Evolutionary conservation across 2,329 filamentous ascomycete species (phyloP), one percentile per base, ranked within the genome.

Genomic region (Claviceps sp.): DNA sequence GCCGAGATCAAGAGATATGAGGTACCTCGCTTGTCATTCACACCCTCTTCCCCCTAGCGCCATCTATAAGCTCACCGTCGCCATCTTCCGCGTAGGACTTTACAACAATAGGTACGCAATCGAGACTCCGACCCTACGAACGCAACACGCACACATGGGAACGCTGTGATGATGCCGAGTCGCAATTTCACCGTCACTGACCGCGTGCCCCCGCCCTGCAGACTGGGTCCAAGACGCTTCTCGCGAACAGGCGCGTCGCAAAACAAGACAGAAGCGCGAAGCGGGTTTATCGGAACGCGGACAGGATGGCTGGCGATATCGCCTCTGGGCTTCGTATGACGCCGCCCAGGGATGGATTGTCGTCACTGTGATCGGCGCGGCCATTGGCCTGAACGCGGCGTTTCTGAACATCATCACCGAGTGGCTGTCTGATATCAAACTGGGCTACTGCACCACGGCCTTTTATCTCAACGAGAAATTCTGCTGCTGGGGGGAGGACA

Each of bases 151-250:
- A 41, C 16, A 16, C 7, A 17, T 17, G 16, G 10, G 7, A 16
- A 17, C n/a, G 16, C 5, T n/a, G 39, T 16, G 14, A 8, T 41
- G 16, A n/a, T 41, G 14, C 1, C 14, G 14, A 41, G 5, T 17
- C 14, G 7, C 39, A n/a, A 41, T 8, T 41, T 3, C 39, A 30
- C 26, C 14, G 24, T 11, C 10, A 11, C 39, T 49, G 13, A 43
- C 24, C 6, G 14, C 5, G 11, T 14, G 30, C 1, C 10, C 26
- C 30, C 4, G 30, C 10, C 24, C 22, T 14, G 30, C 14, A 80
- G 93, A 98, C 69, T 98, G 93, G 93, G 91, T 98, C 0, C 91
- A 98, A 67, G 93, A 98, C 77, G 90, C 91, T 11, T 85, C 89
- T 38, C 85, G 90, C 57, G 93, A 96, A 67, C 88, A 95, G 65